Evolutionary conservation across 2,329 filamentous ascomycete species (phyloP).

Genomic region (Simplicillium sp.): DNA sequence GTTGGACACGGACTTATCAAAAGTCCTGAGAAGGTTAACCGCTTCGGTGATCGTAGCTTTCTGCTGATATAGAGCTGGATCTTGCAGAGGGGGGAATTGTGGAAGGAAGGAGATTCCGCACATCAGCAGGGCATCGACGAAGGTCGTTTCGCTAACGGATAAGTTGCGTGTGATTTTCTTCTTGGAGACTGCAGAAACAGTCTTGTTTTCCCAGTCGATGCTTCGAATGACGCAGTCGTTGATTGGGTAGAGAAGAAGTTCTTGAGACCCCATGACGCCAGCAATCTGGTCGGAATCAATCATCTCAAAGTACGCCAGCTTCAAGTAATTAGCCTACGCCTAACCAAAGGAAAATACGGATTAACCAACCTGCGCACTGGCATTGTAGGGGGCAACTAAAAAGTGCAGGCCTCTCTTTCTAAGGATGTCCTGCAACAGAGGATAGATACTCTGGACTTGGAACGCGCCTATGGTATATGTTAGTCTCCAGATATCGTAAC

Average conservation of each 20-base stretch:
- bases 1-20: slow-evolving; percentile 59
- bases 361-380: slow-evolving; percentile 66
- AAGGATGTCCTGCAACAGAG: slow-evolving; percentile 67
- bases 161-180: slow-evolving; percentile 61
- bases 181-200: slow-evolving; percentile 55
- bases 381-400: slow-evolving; percentile 77
- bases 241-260: slow-evolving; percentile 78
- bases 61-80: slow-evolving; percentile 43
- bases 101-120: slow-evolving; percentile 73
- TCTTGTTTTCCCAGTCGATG: slow-evolving; percentile 60
- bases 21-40: slow-evolving; percentile 62
- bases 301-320: slow-evolving; percentile 73
- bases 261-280: slow-evolving; percentile 74
- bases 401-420: slow-evolving; percentile 62
- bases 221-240: slow-evolving; percentile 60
- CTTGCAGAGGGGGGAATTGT: slow-evolving; percentile 68
- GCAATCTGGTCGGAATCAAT: slow-evolving; percentile 58
- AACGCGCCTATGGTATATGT: slow-evolving; percentile 49
- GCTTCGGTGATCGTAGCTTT: slow-evolving; percentile 62
- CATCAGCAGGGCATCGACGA: slow-evolving; percentile 77
- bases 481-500: slow-evolving; percentile 8
- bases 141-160: slow-evolving; percentile 57
- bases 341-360: slow-evolving; percentile 12
- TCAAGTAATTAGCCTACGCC: slow-evolving; percentile 9
- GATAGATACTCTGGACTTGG: slow-evolving; percentile 62